Base-by-base conservation (phyloP, 306 rosid species). In the Rosa multiflora region DNA sequence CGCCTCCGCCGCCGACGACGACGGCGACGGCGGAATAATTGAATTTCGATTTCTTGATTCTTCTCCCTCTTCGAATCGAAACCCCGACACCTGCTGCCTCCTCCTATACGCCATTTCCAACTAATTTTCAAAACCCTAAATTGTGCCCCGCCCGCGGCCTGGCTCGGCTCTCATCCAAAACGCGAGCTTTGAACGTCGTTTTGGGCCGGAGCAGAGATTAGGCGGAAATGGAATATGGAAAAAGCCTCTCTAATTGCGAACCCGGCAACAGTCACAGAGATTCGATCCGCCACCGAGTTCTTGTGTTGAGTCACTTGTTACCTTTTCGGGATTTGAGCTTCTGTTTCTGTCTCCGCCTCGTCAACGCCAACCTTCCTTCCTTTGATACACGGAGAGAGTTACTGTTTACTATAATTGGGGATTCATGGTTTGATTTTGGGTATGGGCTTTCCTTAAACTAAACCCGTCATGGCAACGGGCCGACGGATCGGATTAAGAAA, bases 81-180 rank as follows among this genome's bases (percentile, higher is more conserved):
- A 17, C 53, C 43, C 56, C 32, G 44, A 46, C 14, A 86, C 88
- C 13, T 76, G 87, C 79, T 90, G 92, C 78, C 80, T 86, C 88
- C 98, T 90, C 76, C 90, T 72, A 81, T 89, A 89, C 73, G 96
- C 94, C 98, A 94, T 94, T 42, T 73, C 66, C 67, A 72, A 39
- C 29, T 32, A 69, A 61, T 21, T 59, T 61, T 21, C 10, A 44
- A 76, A 76, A 62, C 49, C 72, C 72, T 47, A 62, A 47, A 76
- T 32, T 63, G 18, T 18, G 14, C 46, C 26, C n/a, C 29, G 14
- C 37, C 37, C 3, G 37, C 37, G 37, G 10, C 0, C n/a, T 3
- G 35, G 39, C 68, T 13, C 13, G 29, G 10, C 20, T 6, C 79
- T 47, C 47, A 63, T 63, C 49, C 72, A 63, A 63, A 2, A 46